Base-by-base conservation (phyloP, 129 eudicot genomes). In the Flaveria ramosissima region DNA sequence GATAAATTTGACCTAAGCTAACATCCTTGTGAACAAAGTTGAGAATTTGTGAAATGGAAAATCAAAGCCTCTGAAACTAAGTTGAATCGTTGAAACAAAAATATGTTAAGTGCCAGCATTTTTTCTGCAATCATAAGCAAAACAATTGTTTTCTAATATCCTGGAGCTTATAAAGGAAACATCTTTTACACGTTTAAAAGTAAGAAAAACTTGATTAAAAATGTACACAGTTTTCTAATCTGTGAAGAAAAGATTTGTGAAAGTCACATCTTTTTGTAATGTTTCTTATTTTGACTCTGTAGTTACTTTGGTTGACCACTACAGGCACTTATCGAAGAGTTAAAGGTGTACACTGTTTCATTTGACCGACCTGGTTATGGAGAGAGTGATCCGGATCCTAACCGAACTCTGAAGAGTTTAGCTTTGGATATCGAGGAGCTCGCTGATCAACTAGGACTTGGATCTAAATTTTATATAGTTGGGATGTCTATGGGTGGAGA, bases 321-420 rank as follows among this genome's bases (percentile, higher is more conserved):
- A 72, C 80, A 91, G 97, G 90, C 83, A 16, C 72, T 81, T 21
- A 72, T 88, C 39, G 87, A 91, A 80, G 82, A 79, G 5, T 67
- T 86, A 61, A 94, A 90, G 43, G 68, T 92, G 20, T 85, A 89
- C 72, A 82, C 83, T 63, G 89, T 92, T 61, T 78, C 91, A 41
- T 83, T 85, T 78, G 97, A 92, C 41, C 83, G 91, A 74, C 89
- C 96, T 42, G 97, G 97, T 47, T 92, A 92, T 85, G 96, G 96
- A 78, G 91, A 92, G 82, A 92, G 97, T 63, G 96, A 92, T 46
- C 96, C 96, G 36, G 76, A 89, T 60, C 97, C 97, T 19, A 73
- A 80, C 8, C 72, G 74, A 30, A 82, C 92, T 16, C 23, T 74
- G 7, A 84, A 86, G 55, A 86, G 89, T 81, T 78, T 27, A 21